Evolutionary conservation across 768 basidiomycete species (phyloP).

Genomic region (Mycena galopus): DNA sequence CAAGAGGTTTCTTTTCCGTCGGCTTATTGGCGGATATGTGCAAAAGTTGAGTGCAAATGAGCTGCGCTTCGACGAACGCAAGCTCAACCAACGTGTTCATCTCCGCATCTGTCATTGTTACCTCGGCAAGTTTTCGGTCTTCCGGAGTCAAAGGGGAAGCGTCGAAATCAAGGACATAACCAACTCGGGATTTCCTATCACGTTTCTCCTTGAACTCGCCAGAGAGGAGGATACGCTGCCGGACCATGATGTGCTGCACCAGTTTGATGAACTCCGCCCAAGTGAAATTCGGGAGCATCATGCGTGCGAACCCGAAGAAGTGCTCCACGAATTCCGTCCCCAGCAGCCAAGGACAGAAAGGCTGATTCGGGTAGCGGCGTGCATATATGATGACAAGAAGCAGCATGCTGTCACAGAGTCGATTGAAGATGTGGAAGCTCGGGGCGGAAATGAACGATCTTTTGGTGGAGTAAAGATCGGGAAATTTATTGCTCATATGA

Average conservation of each 20-base stretch:
- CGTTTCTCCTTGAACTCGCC: conserved; percentile 33
- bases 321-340: conserved; percentile 46
- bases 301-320: conserved; percentile 44
- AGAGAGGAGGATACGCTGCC: conserved; percentile 43
- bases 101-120: background rate
- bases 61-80: conserved; percentile 25
- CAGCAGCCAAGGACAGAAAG: conserved; percentile 43
- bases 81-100: conserved; percentile 29
- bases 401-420: conserved; percentile 43
- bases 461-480: conserved; percentile 38
- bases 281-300: conserved; percentile 45
- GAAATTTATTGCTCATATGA: conserved; percentile 29
- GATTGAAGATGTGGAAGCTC: conserved; percentile 46
- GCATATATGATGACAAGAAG: conserved; percentile 37
- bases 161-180: conserved; percentile 41
- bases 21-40: conserved; percentile 26
- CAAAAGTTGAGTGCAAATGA: conserved; percentile 36
- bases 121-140: background rate
- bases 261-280: conserved; percentile 44
- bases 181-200: conserved; percentile 34
- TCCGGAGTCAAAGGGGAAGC: conserved; percentile 25
- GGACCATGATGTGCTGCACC: conserved; percentile 42
- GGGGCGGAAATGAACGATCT: conserved; percentile 42
- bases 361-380: conserved; percentile 35
- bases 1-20: background rate